Evolutionary conservation across 257 asterid genomes (phyloP).

Genomic region (Pogostemon cablin): DNA sequence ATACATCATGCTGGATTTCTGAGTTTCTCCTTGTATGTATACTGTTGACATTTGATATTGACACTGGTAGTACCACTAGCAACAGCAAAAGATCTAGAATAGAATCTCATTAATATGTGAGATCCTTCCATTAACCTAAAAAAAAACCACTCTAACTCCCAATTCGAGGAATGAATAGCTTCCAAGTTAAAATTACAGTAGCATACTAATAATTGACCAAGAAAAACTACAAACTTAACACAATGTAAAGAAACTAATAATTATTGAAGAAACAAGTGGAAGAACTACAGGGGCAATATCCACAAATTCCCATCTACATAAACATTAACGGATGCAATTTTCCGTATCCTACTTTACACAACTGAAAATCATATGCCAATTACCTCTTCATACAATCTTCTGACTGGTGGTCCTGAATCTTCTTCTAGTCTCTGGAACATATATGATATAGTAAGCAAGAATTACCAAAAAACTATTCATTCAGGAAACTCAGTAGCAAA

Average conservation of each 20-base stretch:
- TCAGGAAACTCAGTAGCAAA: background rate
- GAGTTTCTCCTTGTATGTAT: background rate
- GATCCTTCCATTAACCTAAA: background rate
- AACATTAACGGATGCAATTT: slow-evolving; percentile 15
- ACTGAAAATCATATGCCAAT: slow-evolving; percentile 27
- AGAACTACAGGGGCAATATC: background rate
- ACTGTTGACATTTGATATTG: slow-evolving; percentile 20
- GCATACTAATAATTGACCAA: no score
- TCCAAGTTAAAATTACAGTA: no score
- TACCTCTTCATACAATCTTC: slow-evolving; percentile 96
- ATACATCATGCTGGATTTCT: background rate
- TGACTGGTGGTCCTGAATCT: slow-evolving; percentile 92
- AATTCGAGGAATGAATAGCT: no score
- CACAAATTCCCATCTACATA: background rate
- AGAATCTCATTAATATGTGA: slow-evolving; percentile 10
- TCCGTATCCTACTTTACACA: slow-evolving; percentile 23
- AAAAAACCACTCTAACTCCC: no score
- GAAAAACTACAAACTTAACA: no score
- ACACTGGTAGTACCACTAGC: slow-evolving; percentile 14
- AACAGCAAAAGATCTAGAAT: slow-evolving; percentile 20
- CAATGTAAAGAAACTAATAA: background rate
- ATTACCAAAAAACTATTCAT: slow-evolving; percentile 13
- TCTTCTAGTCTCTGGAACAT: slow-evolving; percentile 77
- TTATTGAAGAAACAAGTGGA: background rate
- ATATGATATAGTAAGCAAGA: slow-evolving; percentile 32